Evolutionary conservation across 345 rosid species (phyloP).

Genomic region (Citrus mangshanensis): DNA sequence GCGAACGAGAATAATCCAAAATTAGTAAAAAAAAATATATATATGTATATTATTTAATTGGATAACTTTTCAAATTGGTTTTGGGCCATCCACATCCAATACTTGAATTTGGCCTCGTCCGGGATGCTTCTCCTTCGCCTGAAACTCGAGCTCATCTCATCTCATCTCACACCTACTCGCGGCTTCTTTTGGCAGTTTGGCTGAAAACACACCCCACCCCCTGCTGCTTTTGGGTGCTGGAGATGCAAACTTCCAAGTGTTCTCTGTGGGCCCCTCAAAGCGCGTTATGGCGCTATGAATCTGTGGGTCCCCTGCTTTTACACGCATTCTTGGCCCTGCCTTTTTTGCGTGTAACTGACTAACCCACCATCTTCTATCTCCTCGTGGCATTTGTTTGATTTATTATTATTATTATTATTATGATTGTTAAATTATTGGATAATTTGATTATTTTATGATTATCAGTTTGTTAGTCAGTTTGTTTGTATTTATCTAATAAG

Average conservation of each 20-base stretch:
- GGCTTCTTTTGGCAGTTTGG: neutral
- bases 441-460: neutral
- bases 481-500: neutral
- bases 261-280: conserved; percentile 17
- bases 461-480: neutral
- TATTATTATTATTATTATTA: neutral
- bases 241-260: neutral
- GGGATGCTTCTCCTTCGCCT: conserved; percentile 29
- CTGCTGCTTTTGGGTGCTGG: neutral
- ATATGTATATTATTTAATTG: neutral
- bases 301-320: neutral
- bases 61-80: neutral
- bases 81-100: neutral
- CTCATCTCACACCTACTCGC: neutral
- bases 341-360: neutral
- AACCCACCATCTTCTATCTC: too few relatives aligned
- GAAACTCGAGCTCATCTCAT: neutral
- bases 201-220: neutral
- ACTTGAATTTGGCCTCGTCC: conserved; percentile 28
- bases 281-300: conserved; percentile 13
- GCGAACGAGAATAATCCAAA: conserved; percentile 33
- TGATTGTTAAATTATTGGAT: neutral
- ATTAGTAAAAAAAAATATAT: neutral
- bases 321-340: conserved; percentile 18
- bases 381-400: neutral